Percentiles rank a stretch among this genome's conserved stretches.
These are phyloP conservation scores for Ganoderma resinaceum DNA, from an alignment of 1,284 basidiomycete species.

Conservation along the genomic window DNA sequence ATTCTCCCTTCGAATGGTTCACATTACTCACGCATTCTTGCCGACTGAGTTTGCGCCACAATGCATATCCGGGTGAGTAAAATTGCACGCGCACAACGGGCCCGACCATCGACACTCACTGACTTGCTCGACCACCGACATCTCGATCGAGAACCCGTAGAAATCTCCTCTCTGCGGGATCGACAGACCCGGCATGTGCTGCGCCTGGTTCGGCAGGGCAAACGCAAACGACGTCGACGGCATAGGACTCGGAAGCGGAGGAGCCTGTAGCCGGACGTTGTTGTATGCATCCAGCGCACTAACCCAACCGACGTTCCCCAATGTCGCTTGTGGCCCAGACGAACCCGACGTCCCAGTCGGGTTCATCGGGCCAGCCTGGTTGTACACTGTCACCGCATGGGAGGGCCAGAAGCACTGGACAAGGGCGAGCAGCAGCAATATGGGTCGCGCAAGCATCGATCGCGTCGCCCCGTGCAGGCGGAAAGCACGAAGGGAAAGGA, in stretches of 20 bases:
- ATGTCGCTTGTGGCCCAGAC: conserved; percentile 10
- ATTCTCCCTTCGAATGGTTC: not conserved
- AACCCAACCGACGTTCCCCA: not conserved
- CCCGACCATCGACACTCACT: conserved; percentile 49
- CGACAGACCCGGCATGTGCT: conserved; percentile 47
- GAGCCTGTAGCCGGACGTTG: conserved; percentile 29
- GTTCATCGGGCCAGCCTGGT: conserved; percentile 19
- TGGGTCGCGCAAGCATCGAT: not conserved
- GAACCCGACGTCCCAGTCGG: conserved; percentile 13
- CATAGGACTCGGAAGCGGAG: conserved; percentile 27
- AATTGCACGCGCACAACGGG: not conserved
- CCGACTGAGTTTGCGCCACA: conserved; percentile 49
- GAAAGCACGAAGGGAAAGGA: not conserved
- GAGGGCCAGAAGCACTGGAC: not conserved
- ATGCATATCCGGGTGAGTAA: not conserved
- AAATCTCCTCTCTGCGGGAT: conserved; percentile 67
- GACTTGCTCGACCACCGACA: conserved; percentile 72
- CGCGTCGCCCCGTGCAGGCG: not conserved
- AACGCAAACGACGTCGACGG: conserved; percentile 36
- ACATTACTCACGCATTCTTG: conserved; percentile 50
- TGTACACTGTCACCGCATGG: conserved; percentile 27
- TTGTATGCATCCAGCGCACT: conserved; percentile 8
- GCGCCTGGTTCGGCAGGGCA: conserved; percentile 31
- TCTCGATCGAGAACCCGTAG: conserved; percentile 75
- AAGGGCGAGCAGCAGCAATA: not conserved